phyloP scores from a whole-genome alignment of 495 filamentous ascomycete species.

The Penicillium tannophilum region DNA sequence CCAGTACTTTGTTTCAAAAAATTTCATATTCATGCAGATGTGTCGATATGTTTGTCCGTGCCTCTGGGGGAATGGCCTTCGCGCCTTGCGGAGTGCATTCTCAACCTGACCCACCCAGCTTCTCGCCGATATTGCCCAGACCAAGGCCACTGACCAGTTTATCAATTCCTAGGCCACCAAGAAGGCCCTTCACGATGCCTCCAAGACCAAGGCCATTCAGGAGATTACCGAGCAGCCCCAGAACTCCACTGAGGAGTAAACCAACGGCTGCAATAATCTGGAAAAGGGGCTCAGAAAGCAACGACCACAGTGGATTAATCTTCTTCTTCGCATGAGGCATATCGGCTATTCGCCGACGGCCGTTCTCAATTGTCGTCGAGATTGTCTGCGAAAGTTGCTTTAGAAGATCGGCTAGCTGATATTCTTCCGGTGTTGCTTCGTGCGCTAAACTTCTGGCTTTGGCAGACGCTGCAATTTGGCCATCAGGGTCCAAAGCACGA shows the following conservation, averaged over 20 bases:
- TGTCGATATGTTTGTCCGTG: no score
- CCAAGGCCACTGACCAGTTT: not conserved
- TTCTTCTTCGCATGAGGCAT: not conserved
- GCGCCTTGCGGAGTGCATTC: not conserved
- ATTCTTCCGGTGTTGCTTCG: constrained; percentile 39
- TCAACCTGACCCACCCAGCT: not conserved
- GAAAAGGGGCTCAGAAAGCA: constrained; percentile 1
- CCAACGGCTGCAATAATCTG: not conserved
- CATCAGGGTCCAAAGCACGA: constrained; percentile 82
- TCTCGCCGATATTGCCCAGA: not conserved
- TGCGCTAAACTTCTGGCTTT: constrained; percentile 70
- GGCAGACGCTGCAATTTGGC: constrained; percentile 73
- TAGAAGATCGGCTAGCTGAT: not conserved
- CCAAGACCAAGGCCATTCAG: not conserved
- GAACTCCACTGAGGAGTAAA: not conserved
- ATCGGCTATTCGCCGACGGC: not conserved
- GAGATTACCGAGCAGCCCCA: not conserved
- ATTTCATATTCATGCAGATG: no score
- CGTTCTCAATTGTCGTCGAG: not conserved
- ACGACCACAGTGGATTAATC: not conserved
- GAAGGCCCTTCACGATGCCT: not conserved
- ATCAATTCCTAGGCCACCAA: not conserved
- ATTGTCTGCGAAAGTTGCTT: not conserved
- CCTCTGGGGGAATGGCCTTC: no score
- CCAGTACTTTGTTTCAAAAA: no score